Evolutionary conservation across 176 grass and related monocot species (phyloP).

Genomic region (Areca catechu): DNA sequence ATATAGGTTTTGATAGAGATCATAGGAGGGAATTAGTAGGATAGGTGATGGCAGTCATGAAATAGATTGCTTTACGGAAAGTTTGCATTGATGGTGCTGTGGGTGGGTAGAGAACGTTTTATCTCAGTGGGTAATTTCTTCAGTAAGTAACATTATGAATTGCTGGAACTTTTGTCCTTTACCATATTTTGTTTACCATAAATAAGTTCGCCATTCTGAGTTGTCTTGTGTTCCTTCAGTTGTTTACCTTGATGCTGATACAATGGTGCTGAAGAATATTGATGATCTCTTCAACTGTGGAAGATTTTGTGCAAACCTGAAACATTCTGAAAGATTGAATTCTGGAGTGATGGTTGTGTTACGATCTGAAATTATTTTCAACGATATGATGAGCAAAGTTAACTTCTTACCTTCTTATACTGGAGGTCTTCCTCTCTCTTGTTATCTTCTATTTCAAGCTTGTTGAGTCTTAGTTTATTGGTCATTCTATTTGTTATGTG

Average conservation of each 20-base stretch:
- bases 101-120: too few species aligned
- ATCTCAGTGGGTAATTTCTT: too few species aligned
- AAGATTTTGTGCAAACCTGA: conserved; percentile 88
- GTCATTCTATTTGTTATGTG: too few species aligned
- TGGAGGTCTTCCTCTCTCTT: conserved; percentile 32
- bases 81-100: too few species aligned
- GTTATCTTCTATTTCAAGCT: neutral
- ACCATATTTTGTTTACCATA: too few species aligned
- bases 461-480: neutral
- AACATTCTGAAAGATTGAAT: conserved; percentile 97
- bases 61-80: too few species aligned
- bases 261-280: conserved; percentile 84
- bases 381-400: conserved; percentile 81
- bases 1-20: too few species aligned
- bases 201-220: neutral
- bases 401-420: conserved; percentile 72
- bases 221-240: conserved; percentile 38
- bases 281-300: conserved; percentile 88
- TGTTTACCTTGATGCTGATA: conserved; percentile 87
- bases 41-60: too few species aligned
- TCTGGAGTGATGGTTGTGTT: conserved; percentile 96
- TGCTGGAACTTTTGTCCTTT: too few species aligned
- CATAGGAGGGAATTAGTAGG: too few species aligned
- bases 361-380: conserved; percentile 69
- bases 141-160: too few species aligned